Evolutionary conservation across 2,329 filamentous ascomycete species (phyloP), one percentile per base, ranked within the genome.

Genomic region (Colletotrichum incanum): DNA sequence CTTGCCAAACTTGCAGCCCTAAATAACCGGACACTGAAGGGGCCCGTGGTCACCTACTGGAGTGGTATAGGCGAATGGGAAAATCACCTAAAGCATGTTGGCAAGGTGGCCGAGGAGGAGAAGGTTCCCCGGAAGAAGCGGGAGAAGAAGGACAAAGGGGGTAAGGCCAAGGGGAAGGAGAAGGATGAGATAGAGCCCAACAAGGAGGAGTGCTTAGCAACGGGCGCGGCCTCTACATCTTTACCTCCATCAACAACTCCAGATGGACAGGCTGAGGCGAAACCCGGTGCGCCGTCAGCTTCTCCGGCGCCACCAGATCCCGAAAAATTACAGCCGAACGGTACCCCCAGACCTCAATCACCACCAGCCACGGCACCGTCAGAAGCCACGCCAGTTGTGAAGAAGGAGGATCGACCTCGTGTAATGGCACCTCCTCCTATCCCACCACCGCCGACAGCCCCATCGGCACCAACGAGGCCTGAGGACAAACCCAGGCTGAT

Each of bases 21-120:
- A 76, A 93, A 97, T 77, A 94, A 95, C 80, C 91, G 95, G 60
- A 94, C 93, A 62, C 88, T 98, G 11, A 92, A 96, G 65, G 96
- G 96, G 0, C 94, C 96, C 0, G 94, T 98, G 14, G 92, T 98
- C 52, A 94, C 94, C 2, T 96, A 93, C 81, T 98, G 95, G 93
- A 98, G 95, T 81, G 96, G 96, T n/a, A 89, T 94, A 74, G 93
- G 93, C 43, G 90, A 94, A 76, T 96, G 94, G 89, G 88, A 92
- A 67, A 92, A 94, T 77, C 93, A 92, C 79, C 85, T 95, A 78
- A 92, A 90, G 78, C 88, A 90, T 73, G 88, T 94, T 49, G 93
- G 94, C 50, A 91, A 89, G 76, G 87, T 92, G 47, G 87, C 86
- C 2, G 87, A 91, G 73, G 89, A 92, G 77, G 89, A 91, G 78